phyloP scores from a whole-genome alignment of 2,329 filamentous ascomycete genomes.

The Ophiosphaerella herpotricha region DNA sequence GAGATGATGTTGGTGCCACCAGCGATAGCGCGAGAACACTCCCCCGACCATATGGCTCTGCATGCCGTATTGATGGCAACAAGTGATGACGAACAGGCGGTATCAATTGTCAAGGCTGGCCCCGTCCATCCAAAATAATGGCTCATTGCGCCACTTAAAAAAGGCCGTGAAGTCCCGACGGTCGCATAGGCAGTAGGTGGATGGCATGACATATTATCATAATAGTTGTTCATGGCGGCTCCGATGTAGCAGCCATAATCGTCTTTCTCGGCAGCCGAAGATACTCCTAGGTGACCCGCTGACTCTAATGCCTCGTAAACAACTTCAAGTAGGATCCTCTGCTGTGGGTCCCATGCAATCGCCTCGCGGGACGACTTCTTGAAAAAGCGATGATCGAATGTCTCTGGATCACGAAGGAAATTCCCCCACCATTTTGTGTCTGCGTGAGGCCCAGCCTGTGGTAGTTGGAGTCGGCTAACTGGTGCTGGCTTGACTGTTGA shows the following conservation, averaged over 20 bases:
- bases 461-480: no score
- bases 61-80: constrained; percentile 32
- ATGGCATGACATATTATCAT: constrained; percentile 34
- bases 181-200: constrained; percentile 34
- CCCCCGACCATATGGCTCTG: constrained; percentile 25
- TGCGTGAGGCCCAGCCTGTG: no score
- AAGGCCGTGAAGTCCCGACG: constrained; percentile 19
- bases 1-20: constrained; percentile 43
- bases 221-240: constrained; percentile 32
- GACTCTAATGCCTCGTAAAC: constrained; percentile 45
- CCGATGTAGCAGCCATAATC: constrained; percentile 39
- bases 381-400: constrained; percentile 41
- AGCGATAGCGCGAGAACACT: constrained; percentile 36
- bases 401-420: no score
- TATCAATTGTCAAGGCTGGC: constrained; percentile 33
- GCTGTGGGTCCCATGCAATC: constrained; percentile 27
- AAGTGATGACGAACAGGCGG: constrained; percentile 37
- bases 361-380: constrained; percentile 19
- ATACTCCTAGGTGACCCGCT: constrained; percentile 18
- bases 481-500: no score
- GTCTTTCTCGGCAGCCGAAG: not conserved
- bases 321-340: constrained; percentile 25
- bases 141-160: constrained; percentile 21
- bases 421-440: no score
- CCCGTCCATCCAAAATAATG: constrained; percentile 33